Conservation (phyloP, 768 basidiomycete genomes). For the Boletales sp. region DNA sequence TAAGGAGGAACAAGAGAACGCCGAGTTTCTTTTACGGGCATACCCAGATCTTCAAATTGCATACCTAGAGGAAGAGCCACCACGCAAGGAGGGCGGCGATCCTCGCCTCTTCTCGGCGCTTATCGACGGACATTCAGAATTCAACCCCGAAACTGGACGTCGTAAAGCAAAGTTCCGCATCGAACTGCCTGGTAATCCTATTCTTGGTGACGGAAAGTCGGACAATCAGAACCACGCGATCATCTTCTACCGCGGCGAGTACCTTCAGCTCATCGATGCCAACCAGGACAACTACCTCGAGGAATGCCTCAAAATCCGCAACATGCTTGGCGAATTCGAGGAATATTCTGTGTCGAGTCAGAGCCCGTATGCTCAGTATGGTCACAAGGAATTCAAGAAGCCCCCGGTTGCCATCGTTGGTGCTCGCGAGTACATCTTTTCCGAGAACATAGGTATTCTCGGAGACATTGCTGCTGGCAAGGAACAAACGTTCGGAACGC, state of each 20-base stretch:
- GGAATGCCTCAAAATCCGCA: constrained; percentile 98
- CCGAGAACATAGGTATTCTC: constrained; percentile 98
- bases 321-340: constrained; percentile 97
- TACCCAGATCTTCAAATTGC: constrained; percentile 99
- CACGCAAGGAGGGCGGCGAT: constrained; percentile 93
- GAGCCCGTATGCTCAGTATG: constrained; percentile 90
- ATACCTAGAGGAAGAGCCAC: constrained; percentile 94
- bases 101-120: constrained; percentile 92
- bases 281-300: constrained; percentile 99
- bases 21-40: constrained; percentile 94
- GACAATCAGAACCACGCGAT: constrained; percentile 99
- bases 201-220: constrained; percentile 97
- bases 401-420: constrained; percentile 96
- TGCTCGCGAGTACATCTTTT: constrained; percentile 99
- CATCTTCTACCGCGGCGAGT: constrained; percentile 99
- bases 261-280: constrained; percentile 98
- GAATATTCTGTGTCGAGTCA: constrained; percentile 82
- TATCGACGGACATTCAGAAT: constrained; percentile 98
- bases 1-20: constrained; percentile 99
- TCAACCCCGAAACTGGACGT: constrained; percentile 82
- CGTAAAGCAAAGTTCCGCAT: constrained; percentile 96
- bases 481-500: constrained; percentile 98
- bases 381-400: constrained; percentile 81
- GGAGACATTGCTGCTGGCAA: constrained; percentile 98
- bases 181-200: constrained; percentile 97